Percentiles rank a stretch among this genome's conserved stretches.
These are phyloP conservation scores for Dendrocalamus sinicus DNA, from an alignment of 176 grass and related monocot species.

Conservation along the genomic window DNA sequence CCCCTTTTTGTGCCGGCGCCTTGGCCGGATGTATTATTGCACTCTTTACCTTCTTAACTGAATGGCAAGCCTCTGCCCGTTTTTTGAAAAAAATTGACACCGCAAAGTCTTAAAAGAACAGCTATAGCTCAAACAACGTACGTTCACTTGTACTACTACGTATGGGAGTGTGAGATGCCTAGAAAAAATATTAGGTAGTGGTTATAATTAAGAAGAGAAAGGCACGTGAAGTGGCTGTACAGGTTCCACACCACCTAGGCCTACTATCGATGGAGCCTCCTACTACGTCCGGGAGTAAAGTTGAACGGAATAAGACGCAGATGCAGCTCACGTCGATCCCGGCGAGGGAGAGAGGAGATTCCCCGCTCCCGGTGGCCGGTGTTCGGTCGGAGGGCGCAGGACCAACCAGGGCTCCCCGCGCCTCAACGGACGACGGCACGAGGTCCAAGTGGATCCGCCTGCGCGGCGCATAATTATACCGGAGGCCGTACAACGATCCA, in stretches of 20 bases:
- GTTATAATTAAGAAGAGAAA: too few relatives aligned
- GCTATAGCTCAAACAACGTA: not conserved
- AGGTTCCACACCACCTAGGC: too few relatives aligned
- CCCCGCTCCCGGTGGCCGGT: slow-evolving; percentile 36
- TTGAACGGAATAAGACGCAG: not conserved
- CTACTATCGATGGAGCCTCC: too few relatives aligned
- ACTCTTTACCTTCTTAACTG: too few relatives aligned
- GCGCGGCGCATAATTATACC: slow-evolving; percentile 40
- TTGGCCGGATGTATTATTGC: too few relatives aligned
- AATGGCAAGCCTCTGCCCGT: too few relatives aligned
- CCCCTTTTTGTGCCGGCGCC: too few relatives aligned
- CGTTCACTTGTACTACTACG: not conserved
- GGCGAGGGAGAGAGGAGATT: slow-evolving; percentile 41
- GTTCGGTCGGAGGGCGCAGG: slow-evolving; percentile 44
- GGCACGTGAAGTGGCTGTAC: too few relatives aligned
- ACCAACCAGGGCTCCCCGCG: not conserved
- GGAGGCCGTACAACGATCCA: slow-evolving; percentile 29
- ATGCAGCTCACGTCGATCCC: slow-evolving; percentile 1
- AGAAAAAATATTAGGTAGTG: too few relatives aligned
- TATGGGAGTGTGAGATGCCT: too few relatives aligned
- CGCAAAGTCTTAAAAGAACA: not conserved
- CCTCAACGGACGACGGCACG: slow-evolving; percentile 2
- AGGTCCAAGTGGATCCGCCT: slow-evolving; percentile 48
- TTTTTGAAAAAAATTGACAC: too few relatives aligned
- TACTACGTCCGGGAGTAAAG: not conserved